phyloP scores from a whole-genome alignment of 192 early-diverging fungal genomes.

The Backusella luteola region DNA sequence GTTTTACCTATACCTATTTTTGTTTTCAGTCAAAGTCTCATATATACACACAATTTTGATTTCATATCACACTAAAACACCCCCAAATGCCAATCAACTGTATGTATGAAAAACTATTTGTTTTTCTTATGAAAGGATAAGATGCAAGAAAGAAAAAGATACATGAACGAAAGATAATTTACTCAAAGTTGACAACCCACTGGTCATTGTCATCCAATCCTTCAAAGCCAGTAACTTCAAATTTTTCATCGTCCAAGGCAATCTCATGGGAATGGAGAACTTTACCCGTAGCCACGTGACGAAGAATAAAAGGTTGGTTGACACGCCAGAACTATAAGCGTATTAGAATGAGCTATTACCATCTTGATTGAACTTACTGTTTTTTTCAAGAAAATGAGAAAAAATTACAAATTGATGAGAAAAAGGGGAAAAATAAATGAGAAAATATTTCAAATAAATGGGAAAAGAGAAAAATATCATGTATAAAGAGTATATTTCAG shows the following conservation, averaged over 20 bases:
- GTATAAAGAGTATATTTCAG: no score
- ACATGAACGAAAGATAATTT: neutral
- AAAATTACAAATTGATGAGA: no score
- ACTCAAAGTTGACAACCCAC: conserved; percentile 11
- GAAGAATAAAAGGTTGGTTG: conserved; percentile 43
- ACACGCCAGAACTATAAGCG: conserved; percentile 40
- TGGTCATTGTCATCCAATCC: conserved; percentile 56
- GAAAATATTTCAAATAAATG: no score
- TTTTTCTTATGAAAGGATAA: neutral
- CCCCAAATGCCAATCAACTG: neutral
- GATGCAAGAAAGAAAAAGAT: neutral
- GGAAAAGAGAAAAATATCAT: no score
- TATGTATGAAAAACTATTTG: neutral
- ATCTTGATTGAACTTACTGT: no score
- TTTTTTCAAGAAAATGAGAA: no score
- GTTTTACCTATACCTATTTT: no score
- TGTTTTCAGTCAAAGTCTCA: no score
- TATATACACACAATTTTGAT: no score
- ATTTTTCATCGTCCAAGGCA: conserved; percentile 38
- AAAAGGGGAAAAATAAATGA: no score
- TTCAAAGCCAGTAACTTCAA: conserved; percentile 52
- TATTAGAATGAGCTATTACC: neutral
- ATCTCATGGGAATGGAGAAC: conserved; percentile 50
- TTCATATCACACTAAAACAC: neutral
- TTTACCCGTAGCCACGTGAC: conserved; percentile 48